Percentiles rank a stretch among this genome's conserved stretches.
phyloP scores from a whole-genome alignment of 2,329 filamentous ascomycete genomes.

The Raffaelea deltoideospora region DNA sequence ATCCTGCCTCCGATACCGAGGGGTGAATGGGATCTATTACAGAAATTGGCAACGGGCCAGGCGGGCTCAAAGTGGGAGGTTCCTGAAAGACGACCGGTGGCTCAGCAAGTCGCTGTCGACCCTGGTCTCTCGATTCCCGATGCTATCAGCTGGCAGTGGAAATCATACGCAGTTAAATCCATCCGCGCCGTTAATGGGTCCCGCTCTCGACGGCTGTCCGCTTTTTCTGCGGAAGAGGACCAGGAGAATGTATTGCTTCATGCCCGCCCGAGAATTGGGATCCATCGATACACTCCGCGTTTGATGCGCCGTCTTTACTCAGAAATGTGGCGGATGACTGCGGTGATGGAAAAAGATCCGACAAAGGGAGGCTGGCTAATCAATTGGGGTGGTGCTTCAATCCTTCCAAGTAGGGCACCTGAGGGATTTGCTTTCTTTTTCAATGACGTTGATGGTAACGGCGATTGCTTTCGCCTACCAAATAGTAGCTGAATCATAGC shows the following conservation, averaged over 20 bases:
- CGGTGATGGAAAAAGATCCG: conserved; percentile 22
- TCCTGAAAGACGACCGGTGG: conserved; percentile 21
- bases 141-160: conserved; percentile 25
- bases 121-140: no score
- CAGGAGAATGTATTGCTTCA: conserved; percentile 6
- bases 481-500: no score
- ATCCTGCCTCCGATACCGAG: conserved; percentile 37
- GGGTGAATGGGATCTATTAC: conserved; percentile 41
- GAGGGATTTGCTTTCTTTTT: conserved; percentile 29
- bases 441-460: conserved; percentile 23
- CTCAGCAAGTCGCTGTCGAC: not conserved
- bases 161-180: conserved; percentile 22
- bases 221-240: conserved; percentile 20
- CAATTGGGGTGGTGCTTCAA: conserved; percentile 27
- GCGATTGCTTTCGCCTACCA: conserved; percentile 6
- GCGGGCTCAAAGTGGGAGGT: conserved; percentile 22
- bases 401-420: conserved; percentile 15
- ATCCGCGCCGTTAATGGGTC: conserved; percentile 22
- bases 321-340: conserved; percentile 27
- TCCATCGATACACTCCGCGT: conserved; percentile 21
- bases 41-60: conserved; percentile 26
- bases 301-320: conserved; percentile 32
- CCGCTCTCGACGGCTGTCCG: conserved; percentile 18
- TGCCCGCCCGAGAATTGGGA: conserved; percentile 16
- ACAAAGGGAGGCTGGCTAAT: conserved; percentile 16